Conservation (phyloP, 345 rosid genomes). For the Syzygium jambos region DNA sequence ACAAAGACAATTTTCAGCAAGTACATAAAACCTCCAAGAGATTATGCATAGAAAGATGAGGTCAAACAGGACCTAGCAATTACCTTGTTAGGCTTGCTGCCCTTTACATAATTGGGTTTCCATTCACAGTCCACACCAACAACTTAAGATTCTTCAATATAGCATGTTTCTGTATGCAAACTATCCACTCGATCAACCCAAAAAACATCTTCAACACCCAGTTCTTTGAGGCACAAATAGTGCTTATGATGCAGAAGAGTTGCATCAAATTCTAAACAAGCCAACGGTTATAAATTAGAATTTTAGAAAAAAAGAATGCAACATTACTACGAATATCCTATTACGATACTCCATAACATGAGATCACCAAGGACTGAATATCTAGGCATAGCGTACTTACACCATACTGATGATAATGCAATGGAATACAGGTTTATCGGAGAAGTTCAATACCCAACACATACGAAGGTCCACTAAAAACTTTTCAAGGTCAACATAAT, state of each 20-base stretch:
- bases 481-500: not conserved
- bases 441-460: not conserved
- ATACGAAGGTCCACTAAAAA: not conserved
- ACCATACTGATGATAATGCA: not conserved
- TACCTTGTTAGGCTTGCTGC: slow-evolving; percentile 75
- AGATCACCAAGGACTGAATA: not conserved
- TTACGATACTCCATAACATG: not conserved
- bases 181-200: slow-evolving; percentile 76
- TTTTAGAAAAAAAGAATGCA: not conserved
- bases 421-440: not conserved
- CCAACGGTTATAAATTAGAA: slow-evolving; percentile 1
- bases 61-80: not conserved
- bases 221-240: slow-evolving; percentile 57
- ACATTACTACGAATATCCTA: not conserved
- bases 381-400: not conserved
- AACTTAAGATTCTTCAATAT: slow-evolving; percentile 64
- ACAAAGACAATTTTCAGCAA: no score
- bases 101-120: slow-evolving; percentile 86
- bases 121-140: slow-evolving; percentile 92
- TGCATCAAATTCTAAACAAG: slow-evolving; percentile 46
- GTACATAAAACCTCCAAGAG: not conserved
- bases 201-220: slow-evolving; percentile 45
- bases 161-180: slow-evolving; percentile 40
- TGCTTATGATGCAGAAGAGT: slow-evolving; percentile 16
- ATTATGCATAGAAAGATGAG: not conserved